These are phyloP conservation scores for Globisporangium takayamanum DNA, from an alignment of 352 stramenopile species.

Conservation along the genomic window DNA sequence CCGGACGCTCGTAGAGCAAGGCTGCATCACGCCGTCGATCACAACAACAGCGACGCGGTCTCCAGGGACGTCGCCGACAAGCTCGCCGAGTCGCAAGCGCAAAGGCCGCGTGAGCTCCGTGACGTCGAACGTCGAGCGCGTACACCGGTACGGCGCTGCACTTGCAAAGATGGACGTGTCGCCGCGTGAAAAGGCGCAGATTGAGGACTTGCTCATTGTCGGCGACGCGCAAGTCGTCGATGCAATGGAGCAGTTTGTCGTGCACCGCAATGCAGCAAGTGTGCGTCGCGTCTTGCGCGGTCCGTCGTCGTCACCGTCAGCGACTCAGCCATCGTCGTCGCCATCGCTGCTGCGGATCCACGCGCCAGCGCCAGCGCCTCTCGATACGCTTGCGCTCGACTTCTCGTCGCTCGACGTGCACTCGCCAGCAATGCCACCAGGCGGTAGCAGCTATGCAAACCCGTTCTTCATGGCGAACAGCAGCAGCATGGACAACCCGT, in stretches of 20 bases:
- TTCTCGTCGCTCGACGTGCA: constrained; percentile 50
- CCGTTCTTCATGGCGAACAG: constrained; percentile 30
- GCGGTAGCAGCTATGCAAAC: constrained; percentile 15
- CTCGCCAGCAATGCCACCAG: constrained; percentile 22
- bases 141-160: constrained; percentile 60
- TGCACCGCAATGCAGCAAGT: constrained; percentile 41
- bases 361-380: background rate
- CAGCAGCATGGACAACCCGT: constrained; percentile 27
- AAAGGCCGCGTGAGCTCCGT: constrained; percentile 67
- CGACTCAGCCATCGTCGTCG: background rate
- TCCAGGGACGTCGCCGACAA: constrained; percentile 19
- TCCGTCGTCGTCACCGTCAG: constrained; percentile 11
- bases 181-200: constrained; percentile 44
- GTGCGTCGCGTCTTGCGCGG: constrained; percentile 48
- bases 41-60: background rate
- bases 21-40: constrained; percentile 60
- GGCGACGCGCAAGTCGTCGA: constrained; percentile 72
- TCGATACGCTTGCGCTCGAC: constrained; percentile 50
- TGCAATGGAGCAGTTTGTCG: constrained; percentile 71
- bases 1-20: constrained; percentile 57
- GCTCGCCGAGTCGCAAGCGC: constrained; percentile 61
- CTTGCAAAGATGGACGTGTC: constrained; percentile 69
- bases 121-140: constrained; percentile 55
- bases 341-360: too few relatives aligned
- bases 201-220: constrained; percentile 65